A percentile compares a stretch with the other conserved stretches of the same genome.
phyloP scores from a whole-genome alignment of 2,329 filamentous ascomycete genomes.

The Fusarium nodosum region DNA sequence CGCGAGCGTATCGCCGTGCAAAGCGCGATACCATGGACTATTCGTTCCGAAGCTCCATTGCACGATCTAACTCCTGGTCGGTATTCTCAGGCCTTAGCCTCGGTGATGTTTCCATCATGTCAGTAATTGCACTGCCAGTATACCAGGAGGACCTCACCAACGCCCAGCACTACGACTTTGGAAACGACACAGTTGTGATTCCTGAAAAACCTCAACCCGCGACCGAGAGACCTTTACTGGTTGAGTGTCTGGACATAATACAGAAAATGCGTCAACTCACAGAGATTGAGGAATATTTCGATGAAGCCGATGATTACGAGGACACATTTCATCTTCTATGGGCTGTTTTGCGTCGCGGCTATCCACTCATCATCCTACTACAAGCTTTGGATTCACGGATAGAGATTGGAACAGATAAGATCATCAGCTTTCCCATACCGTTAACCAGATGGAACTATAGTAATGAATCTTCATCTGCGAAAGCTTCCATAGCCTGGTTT shows the following conservation, averaged over 20 bases:
- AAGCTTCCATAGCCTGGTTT: background rate
- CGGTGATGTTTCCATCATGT: background rate
- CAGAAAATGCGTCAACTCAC: background rate
- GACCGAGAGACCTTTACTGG: background rate
- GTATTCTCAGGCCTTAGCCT: background rate
- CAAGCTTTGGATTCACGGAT: background rate
- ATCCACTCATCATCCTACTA: background rate
- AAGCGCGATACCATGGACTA: background rate
- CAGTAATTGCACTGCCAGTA: background rate
- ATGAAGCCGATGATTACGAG: fast-evolving
- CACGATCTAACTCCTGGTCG: background rate
- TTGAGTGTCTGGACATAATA: background rate
- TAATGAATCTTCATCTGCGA: background rate
- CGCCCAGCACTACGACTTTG: background rate
- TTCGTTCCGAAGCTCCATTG: background rate
- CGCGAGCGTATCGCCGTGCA: background rate
- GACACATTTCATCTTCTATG: background rate
- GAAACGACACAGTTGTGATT: background rate
- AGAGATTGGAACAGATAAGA: background rate
- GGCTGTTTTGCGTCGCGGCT: background rate
- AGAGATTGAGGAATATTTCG: background rate
- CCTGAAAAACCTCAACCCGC: fast-evolving
- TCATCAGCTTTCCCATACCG: background rate
- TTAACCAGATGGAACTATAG: background rate
- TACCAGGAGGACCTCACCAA: background rate